phyloP scores from a whole-genome alignment of 371 early-diverging fungal species.

The Mucor racemosus region DNA sequence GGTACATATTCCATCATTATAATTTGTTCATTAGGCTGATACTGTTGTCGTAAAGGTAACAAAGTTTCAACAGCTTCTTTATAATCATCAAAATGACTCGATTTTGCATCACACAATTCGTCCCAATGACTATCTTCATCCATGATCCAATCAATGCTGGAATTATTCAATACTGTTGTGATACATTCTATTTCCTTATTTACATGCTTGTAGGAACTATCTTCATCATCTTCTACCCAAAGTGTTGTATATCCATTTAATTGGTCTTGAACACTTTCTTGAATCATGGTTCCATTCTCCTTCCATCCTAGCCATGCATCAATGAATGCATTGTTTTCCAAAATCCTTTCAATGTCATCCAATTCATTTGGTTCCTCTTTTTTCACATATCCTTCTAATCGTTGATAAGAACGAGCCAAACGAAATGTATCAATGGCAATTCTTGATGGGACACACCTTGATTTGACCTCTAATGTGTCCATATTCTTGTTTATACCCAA shows the following conservation, averaged over 20 bases:
- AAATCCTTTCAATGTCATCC: slow-evolving; percentile 4
- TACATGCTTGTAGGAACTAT: neutral
- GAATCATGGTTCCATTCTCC: slow-evolving; percentile 8
- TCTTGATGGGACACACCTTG: slow-evolving; percentile 10
- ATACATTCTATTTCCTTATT: neutral
- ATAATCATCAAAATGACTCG: slow-evolving; percentile 8
- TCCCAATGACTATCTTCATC: slow-evolving; percentile 1
- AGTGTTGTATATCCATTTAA: slow-evolving; percentile 22
- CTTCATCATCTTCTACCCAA: slow-evolving; percentile 9
- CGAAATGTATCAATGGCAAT: slow-evolving; percentile 24
- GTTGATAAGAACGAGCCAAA: slow-evolving; percentile 14
- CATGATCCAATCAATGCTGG: slow-evolving; percentile 1
- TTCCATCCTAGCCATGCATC: slow-evolving; percentile 19
- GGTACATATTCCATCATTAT: slow-evolving; percentile 32
- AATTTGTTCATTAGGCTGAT: slow-evolving; percentile 4
- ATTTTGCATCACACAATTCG: neutral
- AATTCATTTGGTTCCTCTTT: slow-evolving; percentile 5
- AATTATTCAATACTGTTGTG: neutral
- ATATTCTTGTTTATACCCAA: slow-evolving; percentile 13
- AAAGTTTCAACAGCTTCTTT: slow-evolving; percentile 18
- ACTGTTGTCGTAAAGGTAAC: neutral
- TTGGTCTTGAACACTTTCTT: slow-evolving; percentile 7
- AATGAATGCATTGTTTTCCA: slow-evolving; percentile 15
- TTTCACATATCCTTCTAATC: neutral
- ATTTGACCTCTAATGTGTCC: slow-evolving; percentile 8